phyloP scores from a whole-genome alignment of 169 alveolate species.

The Eimeria acervulina region DNA sequence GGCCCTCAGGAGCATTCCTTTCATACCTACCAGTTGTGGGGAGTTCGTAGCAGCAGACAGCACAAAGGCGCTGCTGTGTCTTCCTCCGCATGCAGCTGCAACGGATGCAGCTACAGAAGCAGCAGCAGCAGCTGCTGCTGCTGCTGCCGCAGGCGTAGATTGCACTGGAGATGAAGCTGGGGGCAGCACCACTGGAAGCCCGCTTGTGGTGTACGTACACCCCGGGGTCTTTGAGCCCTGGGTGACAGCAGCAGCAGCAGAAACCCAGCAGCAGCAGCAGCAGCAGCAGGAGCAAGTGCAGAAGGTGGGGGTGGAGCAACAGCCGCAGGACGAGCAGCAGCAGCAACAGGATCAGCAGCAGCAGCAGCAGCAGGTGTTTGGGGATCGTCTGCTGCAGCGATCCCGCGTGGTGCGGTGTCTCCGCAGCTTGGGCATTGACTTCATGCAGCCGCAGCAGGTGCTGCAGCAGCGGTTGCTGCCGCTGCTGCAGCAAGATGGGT shows the following conservation, averaged over 20 bases:
- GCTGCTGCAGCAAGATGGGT: background rate
- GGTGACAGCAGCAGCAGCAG: background rate
- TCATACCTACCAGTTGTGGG: constrained; percentile 72
- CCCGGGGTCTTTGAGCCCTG: constrained; percentile 61
- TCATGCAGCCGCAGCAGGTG: constrained; percentile 68
- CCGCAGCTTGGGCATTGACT: constrained; percentile 49
- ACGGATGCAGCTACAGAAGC: background rate
- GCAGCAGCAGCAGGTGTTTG: constrained; percentile 30
- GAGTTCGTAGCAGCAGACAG: constrained; percentile 49
- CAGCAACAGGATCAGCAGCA: background rate
- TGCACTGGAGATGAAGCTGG: background rate
- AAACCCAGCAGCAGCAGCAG: background rate
- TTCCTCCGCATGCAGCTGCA: constrained; percentile 33
- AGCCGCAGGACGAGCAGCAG: background rate
- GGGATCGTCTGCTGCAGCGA: constrained; percentile 16
- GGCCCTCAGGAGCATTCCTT: constrained; percentile 45
- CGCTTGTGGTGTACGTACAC: constrained; percentile 43
- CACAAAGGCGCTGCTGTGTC: constrained; percentile 11
- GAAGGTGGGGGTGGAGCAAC: background rate
- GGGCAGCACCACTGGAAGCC: background rate
- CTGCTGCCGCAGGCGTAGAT: background rate
- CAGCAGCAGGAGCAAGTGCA: background rate
- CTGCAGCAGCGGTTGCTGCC: constrained; percentile 57
- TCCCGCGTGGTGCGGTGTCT: constrained; percentile 60
- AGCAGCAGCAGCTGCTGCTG: constrained; percentile 34